phyloP scores from a whole-genome alignment of 202 grass and related monocot genomes.

The Cymbopogon flexuosus region DNA sequence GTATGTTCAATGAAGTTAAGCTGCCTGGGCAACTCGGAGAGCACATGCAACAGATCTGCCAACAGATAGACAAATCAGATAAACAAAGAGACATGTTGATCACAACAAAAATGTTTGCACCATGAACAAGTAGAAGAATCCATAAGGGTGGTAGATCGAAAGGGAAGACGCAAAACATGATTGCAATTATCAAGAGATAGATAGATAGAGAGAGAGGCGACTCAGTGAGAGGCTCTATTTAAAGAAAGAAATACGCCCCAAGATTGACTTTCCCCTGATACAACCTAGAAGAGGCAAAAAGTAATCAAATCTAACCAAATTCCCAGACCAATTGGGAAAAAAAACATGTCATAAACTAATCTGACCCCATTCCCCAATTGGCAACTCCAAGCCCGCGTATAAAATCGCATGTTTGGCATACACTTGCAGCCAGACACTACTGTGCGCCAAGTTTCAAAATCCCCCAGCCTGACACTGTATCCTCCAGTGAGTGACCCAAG shows the following conservation, averaged over 20 bases:
- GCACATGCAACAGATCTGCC: constrained; percentile 73
- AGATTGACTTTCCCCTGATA: constrained; percentile 40
- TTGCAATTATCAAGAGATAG: constrained; percentile 4
- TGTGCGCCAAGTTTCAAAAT: constrained; percentile 30
- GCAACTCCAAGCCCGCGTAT: constrained; percentile 28
- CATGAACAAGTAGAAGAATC: constrained; percentile 11
- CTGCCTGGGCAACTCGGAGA: constrained; percentile 76
- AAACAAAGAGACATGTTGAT: constrained; percentile 1
- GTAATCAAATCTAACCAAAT: constrained; percentile 43
- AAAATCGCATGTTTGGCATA: constrained; percentile 29
- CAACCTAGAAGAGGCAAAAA: constrained; percentile 31
- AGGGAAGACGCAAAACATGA: constrained; percentile 21
- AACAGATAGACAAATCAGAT: constrained; percentile 27
- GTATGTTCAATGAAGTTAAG: constrained; percentile 96
- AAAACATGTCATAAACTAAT: constrained; percentile 40
- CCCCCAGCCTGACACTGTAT: constrained; percentile 1
- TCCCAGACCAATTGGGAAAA: constrained; percentile 18
- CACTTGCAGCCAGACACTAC: neutral
- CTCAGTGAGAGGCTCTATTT: constrained; percentile 10
- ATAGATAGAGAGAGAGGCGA: neutral
- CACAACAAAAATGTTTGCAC: neutral
- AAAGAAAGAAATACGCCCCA: constrained; percentile 33
- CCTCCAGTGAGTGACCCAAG: neutral
- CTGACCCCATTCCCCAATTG: constrained; percentile 13
- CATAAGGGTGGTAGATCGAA: constrained; percentile 18